Conservation (phyloP, 495 filamentous ascomycete species). For the Neurospora tetrasperma region DNA sequence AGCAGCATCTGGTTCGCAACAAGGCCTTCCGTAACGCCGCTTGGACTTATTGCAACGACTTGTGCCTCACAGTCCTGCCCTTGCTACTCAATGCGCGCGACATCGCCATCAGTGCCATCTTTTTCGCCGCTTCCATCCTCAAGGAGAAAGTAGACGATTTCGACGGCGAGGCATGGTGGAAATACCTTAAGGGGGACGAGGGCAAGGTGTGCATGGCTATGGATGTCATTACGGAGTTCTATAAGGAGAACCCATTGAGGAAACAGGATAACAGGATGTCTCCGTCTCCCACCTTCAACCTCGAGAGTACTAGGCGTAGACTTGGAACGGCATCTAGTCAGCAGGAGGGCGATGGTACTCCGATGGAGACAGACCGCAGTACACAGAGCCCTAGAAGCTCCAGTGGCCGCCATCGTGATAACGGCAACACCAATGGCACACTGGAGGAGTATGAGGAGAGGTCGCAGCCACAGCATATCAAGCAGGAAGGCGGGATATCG, state of each 20-base stretch:
- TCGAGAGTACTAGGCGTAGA: conserved; percentile 37
- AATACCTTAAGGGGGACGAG: conserved; percentile 49
- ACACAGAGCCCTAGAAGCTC: conserved; percentile 19
- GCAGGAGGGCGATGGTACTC: conserved; percentile 7
- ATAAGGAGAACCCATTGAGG: conserved; percentile 53
- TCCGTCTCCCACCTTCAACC: conserved; percentile 33
- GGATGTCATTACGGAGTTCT: conserved; percentile 61
- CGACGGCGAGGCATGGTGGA: conserved; percentile 82
- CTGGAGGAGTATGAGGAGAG: neutral
- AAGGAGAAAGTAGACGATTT: conserved; percentile 65
- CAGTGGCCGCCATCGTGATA: neutral
- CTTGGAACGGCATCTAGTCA: conserved; percentile 17
- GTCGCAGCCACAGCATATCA: neutral
- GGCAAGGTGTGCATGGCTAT: conserved; percentile 55
- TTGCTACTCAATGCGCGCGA: conserved; percentile 68
- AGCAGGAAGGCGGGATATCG: neutral
- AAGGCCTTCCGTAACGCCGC: conserved; percentile 69
- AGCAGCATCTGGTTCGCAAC: conserved; percentile 47
- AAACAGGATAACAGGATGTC: conserved; percentile 32
- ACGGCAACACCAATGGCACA: neutral
- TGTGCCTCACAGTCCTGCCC: conserved; percentile 69
- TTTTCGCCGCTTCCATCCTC: conserved; percentile 65
- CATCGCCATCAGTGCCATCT: conserved; percentile 77
- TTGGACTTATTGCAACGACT: conserved; percentile 90
- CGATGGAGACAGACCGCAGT: conserved; percentile 15